Evolutionary conservation across 345 rosid species (phyloP).

Genomic region (Gossypium raimondii): DNA sequence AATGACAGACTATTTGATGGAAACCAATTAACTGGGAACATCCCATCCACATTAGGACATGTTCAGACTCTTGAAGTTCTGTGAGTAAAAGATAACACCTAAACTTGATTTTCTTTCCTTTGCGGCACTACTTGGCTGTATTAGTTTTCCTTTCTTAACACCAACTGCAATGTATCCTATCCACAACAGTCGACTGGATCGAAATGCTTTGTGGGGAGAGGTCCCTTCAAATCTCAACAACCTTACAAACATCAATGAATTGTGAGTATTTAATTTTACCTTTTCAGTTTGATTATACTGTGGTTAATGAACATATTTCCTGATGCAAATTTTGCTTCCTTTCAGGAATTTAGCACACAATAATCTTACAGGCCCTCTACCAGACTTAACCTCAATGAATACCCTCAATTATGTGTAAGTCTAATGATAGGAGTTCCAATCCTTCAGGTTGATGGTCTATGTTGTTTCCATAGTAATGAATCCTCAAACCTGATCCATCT

Average conservation of each 20-base stretch:
- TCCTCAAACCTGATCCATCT: neutral
- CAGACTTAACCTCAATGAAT: slow-evolving; percentile 65
- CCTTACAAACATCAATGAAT: slow-evolving; percentile 62
- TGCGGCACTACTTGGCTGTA: neutral
- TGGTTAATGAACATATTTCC: slow-evolving; percentile 2
- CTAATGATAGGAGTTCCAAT: neutral
- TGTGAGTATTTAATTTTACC: slow-evolving; percentile 46
- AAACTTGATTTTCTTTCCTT: neutral
- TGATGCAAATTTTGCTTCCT: neutral
- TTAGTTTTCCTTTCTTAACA: neutral
- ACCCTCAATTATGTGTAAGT: slow-evolving; percentile 64
- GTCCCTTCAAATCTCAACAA: slow-evolving; percentile 69
- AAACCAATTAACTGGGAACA: slow-evolving; percentile 59
- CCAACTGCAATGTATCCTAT: slow-evolving; percentile 14
- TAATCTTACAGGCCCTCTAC: slow-evolving; percentile 65
- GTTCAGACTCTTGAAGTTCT: slow-evolving; percentile 92
- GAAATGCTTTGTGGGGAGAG: slow-evolving; percentile 61
- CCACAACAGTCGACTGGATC: slow-evolving; percentile 84
- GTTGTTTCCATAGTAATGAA: neutral
- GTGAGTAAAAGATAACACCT: slow-evolving; percentile 51
- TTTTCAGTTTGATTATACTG: slow-evolving; percentile 6
- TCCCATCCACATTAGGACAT: slow-evolving; percentile 61
- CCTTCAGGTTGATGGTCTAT: neutral
- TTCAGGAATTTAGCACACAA: slow-evolving; percentile 86
- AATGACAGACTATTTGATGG: slow-evolving; percentile 68